A percentile compares a stretch with the other conserved stretches of the same genome.
Conservation (phyloP, 768 basidiomycete genomes). For the Amanita rimosa region DNA sequence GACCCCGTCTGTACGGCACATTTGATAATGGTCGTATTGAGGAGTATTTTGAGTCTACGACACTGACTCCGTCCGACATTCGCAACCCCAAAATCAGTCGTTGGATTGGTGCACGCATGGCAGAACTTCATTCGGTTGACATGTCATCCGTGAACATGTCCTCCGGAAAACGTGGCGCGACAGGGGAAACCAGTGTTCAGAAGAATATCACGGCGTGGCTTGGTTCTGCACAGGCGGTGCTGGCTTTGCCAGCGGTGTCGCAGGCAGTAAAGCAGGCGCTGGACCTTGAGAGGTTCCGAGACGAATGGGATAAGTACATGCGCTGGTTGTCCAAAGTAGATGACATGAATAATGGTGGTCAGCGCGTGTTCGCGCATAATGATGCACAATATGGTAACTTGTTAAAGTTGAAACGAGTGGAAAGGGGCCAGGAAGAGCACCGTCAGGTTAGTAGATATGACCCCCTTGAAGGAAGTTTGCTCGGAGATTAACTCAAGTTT, state of each 20-base stretch:
- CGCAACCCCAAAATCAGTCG: conserved; percentile 65
- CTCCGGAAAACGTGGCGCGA: conserved; percentile 29
- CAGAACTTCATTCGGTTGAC: conserved; percentile 91
- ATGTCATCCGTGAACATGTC: conserved; percentile 48
- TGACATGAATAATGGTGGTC: conserved; percentile 43
- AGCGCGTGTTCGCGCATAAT: conserved; percentile 80
- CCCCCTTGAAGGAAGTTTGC: too few relatives aligned
- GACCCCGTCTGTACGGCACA: conserved; percentile 87
- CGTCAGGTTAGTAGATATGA: conserved; percentile 52
- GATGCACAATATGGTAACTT: conserved; percentile 96
- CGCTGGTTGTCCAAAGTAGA: conserved; percentile 58
- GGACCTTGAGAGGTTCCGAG: conserved; percentile 51
- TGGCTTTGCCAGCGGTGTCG: conserved; percentile 44
- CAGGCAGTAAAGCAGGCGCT: conserved; percentile 38
- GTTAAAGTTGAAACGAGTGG: conserved; percentile 50
- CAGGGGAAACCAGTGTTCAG: conserved; percentile 48
- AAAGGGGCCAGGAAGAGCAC: conserved; percentile 56
- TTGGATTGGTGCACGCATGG: conserved; percentile 92
- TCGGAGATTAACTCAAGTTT: not conserved
- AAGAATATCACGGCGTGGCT: conserved; percentile 70
- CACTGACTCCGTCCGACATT: conserved; percentile 69
- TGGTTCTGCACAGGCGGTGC: conserved; percentile 58
- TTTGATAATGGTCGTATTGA: conserved; percentile 94
- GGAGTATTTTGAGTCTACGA: conserved; percentile 86
- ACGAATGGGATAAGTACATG: conserved; percentile 59